Conservation (phyloP, 371 early-diverging fungal genomes). For the Amoeboaphelidium protococcarum region DNA sequence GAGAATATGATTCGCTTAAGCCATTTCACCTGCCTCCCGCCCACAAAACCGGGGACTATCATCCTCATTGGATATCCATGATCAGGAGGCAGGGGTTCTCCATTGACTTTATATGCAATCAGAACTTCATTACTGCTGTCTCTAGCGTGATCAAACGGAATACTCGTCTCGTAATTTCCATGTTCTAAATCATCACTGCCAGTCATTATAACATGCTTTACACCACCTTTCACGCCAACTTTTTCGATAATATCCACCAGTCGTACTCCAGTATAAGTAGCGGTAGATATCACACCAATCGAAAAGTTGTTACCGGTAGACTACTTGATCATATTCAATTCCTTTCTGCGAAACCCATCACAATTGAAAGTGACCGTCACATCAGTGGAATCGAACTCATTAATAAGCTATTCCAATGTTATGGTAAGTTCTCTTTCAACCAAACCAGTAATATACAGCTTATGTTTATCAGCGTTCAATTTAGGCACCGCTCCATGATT, state of each 20-base stretch:
- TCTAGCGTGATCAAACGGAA: conserved; percentile 36
- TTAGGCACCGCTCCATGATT: conserved; percentile 63
- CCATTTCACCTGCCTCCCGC: conserved; percentile 63
- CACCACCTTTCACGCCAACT: conserved; percentile 2
- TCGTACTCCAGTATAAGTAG: conserved; percentile 50
- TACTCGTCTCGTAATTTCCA: conserved; percentile 43
- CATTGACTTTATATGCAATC: conserved; percentile 60
- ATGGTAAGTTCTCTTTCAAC: conserved; percentile 19
- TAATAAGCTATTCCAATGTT: conserved; percentile 24
- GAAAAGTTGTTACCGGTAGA: conserved; percentile 51
- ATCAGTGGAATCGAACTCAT: conserved; percentile 14
- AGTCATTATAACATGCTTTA: conserved; percentile 32
- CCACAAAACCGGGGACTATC: conserved; percentile 60
- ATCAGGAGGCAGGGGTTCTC: conserved; percentile 33
- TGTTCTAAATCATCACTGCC: conserved; percentile 34
- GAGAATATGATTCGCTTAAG: conserved; percentile 26
- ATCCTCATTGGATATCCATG: conserved; percentile 56
- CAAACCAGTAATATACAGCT: conserved; percentile 12
- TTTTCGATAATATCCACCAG: conserved; percentile 39
- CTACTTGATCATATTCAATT: conserved; percentile 39
- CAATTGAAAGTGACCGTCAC: conserved; percentile 37
- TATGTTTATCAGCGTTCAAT: conserved; percentile 13
- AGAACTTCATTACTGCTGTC: conserved; percentile 34
- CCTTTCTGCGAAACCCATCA: conserved; percentile 56
- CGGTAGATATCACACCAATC: conserved; percentile 39